Evolutionary conservation across 257 asterid species (phyloP).

Genomic region (Handroanthus guayacan): DNA sequence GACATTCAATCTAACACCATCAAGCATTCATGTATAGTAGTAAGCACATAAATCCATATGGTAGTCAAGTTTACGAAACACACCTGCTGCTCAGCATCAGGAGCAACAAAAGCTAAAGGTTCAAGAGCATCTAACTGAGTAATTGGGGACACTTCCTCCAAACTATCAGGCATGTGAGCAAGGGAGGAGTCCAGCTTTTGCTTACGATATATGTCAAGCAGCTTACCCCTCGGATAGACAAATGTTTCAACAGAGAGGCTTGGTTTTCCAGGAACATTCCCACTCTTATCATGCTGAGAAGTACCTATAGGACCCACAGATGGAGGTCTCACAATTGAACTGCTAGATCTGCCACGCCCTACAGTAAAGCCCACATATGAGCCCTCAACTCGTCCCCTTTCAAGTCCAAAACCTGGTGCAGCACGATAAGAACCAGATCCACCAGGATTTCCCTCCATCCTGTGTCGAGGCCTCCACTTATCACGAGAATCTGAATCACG

Average conservation of each 20-base stretch:
- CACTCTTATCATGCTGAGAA: conserved; percentile 50
- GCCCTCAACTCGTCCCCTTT: conserved; percentile 79
- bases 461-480: conserved; percentile 99
- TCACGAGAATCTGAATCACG: conserved; percentile 94
- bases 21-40: neutral
- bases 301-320: conserved; percentile 65
- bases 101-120: conserved; percentile 90
- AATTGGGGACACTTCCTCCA: conserved; percentile 73
- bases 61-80: conserved; percentile 32
- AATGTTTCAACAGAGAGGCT: conserved; percentile 40
- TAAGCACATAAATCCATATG: conserved; percentile 4
- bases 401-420: conserved; percentile 97
- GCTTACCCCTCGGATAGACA: conserved; percentile 90
- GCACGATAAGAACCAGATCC: conserved; percentile 75
- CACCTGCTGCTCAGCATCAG: conserved; percentile 88
- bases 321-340: conserved; percentile 53
- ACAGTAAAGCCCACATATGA: conserved; percentile 79
- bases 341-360: conserved; percentile 88
- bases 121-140: conserved; percentile 60
- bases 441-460: conserved; percentile 80
- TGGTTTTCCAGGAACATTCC: conserved; percentile 61
- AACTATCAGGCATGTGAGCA: conserved; percentile 53
- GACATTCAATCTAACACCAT: conserved; percentile 23
- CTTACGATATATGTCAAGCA: conserved; percentile 89
- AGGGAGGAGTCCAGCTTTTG: conserved; percentile 61